Percentiles rank a stretch among this genome's conserved stretches.
Conservation (phyloP, 768 basidiomycete genomes). For the Calvatia gigantea region DNA sequence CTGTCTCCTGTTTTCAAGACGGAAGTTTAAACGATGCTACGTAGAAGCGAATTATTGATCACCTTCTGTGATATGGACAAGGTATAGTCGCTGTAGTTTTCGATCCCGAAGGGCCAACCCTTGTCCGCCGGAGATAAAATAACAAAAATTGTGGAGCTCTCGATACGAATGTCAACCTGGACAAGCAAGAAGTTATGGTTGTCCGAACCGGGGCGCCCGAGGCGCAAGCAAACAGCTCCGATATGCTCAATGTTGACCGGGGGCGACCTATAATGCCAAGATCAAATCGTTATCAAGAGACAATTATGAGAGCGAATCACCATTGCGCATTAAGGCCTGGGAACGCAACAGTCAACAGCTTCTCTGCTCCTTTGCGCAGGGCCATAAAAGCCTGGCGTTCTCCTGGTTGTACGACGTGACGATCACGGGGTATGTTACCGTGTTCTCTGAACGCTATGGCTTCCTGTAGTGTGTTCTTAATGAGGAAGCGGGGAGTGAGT, state of each 20-base stretch:
- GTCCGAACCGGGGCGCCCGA: conserved; percentile 39
- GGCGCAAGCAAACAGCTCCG: conserved; percentile 74
- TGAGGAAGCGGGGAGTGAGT: conserved; percentile 83
- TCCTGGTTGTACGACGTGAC: conserved; percentile 59
- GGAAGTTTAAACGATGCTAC: background rate
- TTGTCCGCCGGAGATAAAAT: conserved; percentile 62
- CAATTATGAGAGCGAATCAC: conserved; percentile 34
- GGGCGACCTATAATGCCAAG: conserved; percentile 62
- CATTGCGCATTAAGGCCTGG: conserved; percentile 84
- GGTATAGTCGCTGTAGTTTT: conserved; percentile 79
- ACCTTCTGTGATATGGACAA: conserved; percentile 78
- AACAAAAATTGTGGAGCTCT: conserved; percentile 89
- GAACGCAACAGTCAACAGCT: conserved; percentile 79
- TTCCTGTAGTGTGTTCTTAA: conserved; percentile 75
- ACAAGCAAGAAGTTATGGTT: conserved; percentile 50
- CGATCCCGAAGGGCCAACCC: conserved; percentile 86
- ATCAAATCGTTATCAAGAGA: conserved; percentile 5
- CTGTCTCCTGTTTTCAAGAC: conserved; percentile 30
- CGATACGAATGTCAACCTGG: conserved; percentile 74
- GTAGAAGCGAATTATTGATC: conserved; percentile 10
- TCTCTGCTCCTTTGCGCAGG: conserved; percentile 63
- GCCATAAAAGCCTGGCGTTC: conserved; percentile 67
- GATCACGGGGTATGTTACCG: conserved; percentile 62
- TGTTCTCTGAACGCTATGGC: conserved; percentile 83
- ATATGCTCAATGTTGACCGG: conserved; percentile 92